Evolutionary conservation across 176 grass and related monocot genomes (phyloP).

Genomic region (Bonia amplexicaulis): DNA sequence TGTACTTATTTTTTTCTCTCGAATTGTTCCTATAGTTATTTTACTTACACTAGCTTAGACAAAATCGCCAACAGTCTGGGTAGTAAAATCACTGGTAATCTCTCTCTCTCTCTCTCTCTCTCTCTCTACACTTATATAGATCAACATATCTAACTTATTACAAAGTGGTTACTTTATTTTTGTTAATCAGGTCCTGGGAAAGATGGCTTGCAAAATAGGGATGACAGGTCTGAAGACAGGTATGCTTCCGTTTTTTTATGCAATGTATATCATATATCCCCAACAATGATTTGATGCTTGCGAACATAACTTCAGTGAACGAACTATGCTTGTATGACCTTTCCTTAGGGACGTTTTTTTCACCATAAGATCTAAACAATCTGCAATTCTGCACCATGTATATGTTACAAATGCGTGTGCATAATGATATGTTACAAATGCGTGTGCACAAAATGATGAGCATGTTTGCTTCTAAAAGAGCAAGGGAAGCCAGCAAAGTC

Average conservation of each 20-base stretch:
- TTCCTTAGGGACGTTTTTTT: too few relatives aligned
- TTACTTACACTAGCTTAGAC: constrained; percentile 82
- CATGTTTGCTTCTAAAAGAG: neutral
- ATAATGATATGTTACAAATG: too few relatives aligned
- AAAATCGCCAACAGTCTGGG: constrained; percentile 63
- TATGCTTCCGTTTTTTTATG: constrained; percentile 20
- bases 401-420: too few relatives aligned
- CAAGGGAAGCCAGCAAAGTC: neutral
- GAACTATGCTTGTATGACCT: neutral
- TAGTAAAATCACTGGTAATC: constrained; percentile 43
- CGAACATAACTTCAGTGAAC: neutral
- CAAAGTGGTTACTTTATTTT: constrained; percentile 7
- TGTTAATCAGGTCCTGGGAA: constrained; percentile 42
- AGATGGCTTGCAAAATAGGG: constrained; percentile 13
- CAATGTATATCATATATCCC: neutral
- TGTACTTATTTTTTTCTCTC: neutral
- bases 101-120: neutral
- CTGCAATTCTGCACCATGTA: too few relatives aligned
- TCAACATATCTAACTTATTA: neutral
- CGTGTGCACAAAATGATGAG: too few relatives aligned
- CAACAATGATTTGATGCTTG: neutral
- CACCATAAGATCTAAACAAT: too few relatives aligned
- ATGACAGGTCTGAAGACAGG: constrained; percentile 38
- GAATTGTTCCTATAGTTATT: constrained; percentile 50
- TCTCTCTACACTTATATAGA: neutral